Percentiles rank a stretch among this genome's conserved stretches.
Conservation (phyloP, 495 filamentous ascomycete genomes). For the Pyrenula aspistea region DNA sequence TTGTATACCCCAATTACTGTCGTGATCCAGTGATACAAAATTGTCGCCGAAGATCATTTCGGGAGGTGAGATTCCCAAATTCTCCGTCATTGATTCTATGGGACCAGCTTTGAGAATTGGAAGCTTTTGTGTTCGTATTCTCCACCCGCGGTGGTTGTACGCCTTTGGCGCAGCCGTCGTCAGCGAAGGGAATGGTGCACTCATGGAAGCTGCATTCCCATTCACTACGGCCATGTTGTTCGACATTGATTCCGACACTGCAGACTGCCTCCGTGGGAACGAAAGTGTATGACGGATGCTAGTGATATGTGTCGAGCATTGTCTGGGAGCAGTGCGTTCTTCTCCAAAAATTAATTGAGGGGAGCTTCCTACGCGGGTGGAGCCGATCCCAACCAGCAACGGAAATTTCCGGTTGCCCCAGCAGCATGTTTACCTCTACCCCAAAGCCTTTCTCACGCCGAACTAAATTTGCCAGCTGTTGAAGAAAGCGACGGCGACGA, state of each 20-base stretch:
- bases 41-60: conserved; percentile 99
- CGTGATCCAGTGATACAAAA: conserved; percentile 58
- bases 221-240: neutral
- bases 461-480: neutral
- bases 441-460: neutral
- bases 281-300: no score
- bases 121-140: conserved; percentile 66
- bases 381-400: neutral
- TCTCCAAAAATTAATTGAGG: no score
- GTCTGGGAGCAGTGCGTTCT: no score
- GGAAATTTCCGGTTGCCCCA: neutral
- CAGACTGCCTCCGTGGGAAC: no score
- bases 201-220: neutral
- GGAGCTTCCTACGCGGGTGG: no score
- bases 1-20: conserved; percentile 56
- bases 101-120: conserved; percentile 85
- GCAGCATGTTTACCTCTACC: neutral
- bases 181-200: neutral
- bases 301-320: no score
- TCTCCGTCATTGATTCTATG: conserved; percentile 72
- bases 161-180: conserved; percentile 6
- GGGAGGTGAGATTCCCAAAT: conserved; percentile 73
- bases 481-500: neutral
- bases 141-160: conserved; percentile 47
- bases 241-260: neutral